Percentiles rank a stretch among this genome's conserved stretches.
phyloP scores from a whole-genome alignment of 139 green algal species.

The Yamagishiella unicocca region DNA sequence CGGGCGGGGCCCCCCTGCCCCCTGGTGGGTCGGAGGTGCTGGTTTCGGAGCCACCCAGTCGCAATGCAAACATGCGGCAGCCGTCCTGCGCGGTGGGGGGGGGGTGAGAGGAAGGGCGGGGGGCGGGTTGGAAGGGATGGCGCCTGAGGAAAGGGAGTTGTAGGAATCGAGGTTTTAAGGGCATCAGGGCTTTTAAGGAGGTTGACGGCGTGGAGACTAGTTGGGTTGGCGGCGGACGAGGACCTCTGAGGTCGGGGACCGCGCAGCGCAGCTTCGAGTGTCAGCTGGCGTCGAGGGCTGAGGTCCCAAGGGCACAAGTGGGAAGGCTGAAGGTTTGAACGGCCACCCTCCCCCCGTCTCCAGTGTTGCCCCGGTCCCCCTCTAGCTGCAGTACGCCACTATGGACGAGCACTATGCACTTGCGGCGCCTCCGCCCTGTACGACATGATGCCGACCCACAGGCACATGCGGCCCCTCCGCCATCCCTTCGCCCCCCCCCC shows the following conservation, averaged over 20 bases:
- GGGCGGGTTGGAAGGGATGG: not conserved
- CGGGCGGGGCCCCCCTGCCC: not conserved
- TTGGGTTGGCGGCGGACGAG: too few species aligned
- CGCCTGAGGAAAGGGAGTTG: not conserved
- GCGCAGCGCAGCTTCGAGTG: too few species aligned
- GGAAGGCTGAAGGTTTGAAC: not conserved
- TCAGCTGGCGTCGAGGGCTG: too few species aligned
- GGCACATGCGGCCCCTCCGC: conserved; percentile 42
- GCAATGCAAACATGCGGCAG: conserved; percentile 18
- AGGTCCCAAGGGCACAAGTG: not conserved
- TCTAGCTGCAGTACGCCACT: not conserved
- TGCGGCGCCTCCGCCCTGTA: too few species aligned
- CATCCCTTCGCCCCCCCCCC: not conserved
- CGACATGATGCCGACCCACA: conserved; percentile 34
- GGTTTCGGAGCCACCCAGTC: not conserved
- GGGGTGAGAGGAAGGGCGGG: not conserved
- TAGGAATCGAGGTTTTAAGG: not conserved
- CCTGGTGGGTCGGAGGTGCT: too few species aligned
- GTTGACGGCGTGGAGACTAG: not conserved
- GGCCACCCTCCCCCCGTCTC: not conserved
- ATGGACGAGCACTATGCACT: not conserved
- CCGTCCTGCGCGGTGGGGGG: conserved; percentile 11
- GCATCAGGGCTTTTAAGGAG: not conserved
- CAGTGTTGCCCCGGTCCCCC: not conserved
- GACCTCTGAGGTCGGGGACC: too few species aligned